Evolutionary conservation across 495 filamentous ascomycete genomes (phyloP), one percentile per base, ranked within the genome.

Genomic region (Friedmanniomyces endolithicus): DNA sequence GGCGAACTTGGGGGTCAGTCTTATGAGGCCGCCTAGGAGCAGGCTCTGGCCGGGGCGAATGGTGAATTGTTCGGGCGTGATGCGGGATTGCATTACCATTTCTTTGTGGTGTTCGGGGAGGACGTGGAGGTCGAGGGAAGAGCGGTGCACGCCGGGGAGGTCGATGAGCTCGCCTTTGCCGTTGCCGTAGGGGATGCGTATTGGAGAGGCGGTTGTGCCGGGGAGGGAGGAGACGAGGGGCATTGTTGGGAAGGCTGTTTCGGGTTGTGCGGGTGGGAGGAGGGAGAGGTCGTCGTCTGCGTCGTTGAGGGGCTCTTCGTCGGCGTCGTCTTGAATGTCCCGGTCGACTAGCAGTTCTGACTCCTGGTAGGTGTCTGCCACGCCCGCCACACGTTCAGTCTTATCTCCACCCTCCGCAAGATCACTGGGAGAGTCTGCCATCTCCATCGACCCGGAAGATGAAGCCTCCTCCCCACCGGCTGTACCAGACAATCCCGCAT

Each of bases 121-220:
- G 19, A 97, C 83, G 66, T 83, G 80, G 8, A 76, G 63, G 29
- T 84, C 78, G 2, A 99, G 74, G 12, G 80, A 77, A 24, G 76
- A 79, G 20, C 94, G 82, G 19, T 84, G 75, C 14, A 99, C 72
- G 11, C 92, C 92, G 0, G 92, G 92, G 12, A 99, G 78, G 64
- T 94, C 92, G 62, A 99, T 86, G n/a, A 99, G 70, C 63, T 99
- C 92, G 48, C 92, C 90, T 59, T 79, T 83, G 11, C 84, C 83
- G 55, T 78, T 79, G 43, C 88, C 88, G 63, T 90, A 97, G 8
- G 87, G 83, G 46, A 95, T 75, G 19, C 92, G 81, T 60, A 99
- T 95, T 0, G 92, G 92, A 0, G 88, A 90, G 1, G 88, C 92
- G 0, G 92, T 99, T 0, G 92, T 99, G 0, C 92, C 92, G 0